phyloP scores from a whole-genome alignment of 1,284 basidiomycete species.

The Wallemia mellicola region DNA sequence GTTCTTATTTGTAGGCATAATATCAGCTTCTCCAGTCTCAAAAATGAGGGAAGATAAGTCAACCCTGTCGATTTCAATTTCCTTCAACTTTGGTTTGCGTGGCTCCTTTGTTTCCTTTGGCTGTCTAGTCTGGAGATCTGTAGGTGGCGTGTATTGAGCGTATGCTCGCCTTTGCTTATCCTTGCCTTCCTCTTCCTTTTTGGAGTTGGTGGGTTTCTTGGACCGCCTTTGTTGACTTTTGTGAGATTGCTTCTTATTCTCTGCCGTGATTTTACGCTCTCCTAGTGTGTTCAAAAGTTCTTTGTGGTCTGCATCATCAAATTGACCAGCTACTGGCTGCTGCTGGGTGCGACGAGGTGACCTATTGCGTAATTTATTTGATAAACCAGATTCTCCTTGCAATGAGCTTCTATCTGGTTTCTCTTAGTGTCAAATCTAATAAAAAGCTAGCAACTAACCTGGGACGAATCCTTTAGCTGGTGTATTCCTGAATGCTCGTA shows the following conservation, averaged over 20 bases:
- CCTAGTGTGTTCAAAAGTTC: neutral
- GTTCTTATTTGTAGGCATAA: neutral
- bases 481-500: neutral
- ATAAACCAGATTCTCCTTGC: neutral
- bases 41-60: neutral
- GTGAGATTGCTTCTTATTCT: neutral
- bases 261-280: neutral
- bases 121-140: neutral
- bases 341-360: neutral
- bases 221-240: too few species aligned
- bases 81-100: neutral
- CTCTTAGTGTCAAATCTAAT: too few species aligned
- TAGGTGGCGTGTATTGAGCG: neutral
- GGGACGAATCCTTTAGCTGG: neutral
- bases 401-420: neutral
- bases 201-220: neutral
- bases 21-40: neutral
- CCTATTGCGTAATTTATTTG: neutral
- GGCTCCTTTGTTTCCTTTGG: neutral
- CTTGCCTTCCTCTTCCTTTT: neutral
- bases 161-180: neutral
- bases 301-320: neutral
- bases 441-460: too few species aligned
- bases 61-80: neutral
- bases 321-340: neutral